Conservation (phyloP, 2,329 filamentous ascomycete genomes). For the Calycina marina region DNA sequence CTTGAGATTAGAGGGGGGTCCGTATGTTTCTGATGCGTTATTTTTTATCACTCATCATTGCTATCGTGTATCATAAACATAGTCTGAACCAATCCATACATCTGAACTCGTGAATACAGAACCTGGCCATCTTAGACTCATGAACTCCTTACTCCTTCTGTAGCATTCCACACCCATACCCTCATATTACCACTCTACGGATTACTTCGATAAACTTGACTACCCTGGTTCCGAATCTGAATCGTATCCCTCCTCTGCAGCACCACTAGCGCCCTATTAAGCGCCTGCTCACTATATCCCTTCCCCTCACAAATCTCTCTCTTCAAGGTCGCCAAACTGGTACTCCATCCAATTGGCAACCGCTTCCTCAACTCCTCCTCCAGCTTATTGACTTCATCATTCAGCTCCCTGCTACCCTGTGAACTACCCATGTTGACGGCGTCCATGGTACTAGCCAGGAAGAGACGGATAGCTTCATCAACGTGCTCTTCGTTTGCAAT, state of each 20-base stretch:
- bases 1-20: too few relatives aligned
- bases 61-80: background rate
- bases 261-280: constrained; percentile 74
- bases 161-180: background rate
- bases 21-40: too few relatives aligned
- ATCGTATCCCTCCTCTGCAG: constrained; percentile 79
- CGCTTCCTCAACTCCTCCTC: constrained; percentile 25
- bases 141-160: background rate
- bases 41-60: background rate
- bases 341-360: constrained; percentile 90
- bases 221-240: constrained; percentile 63
- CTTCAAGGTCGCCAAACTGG: constrained; percentile 70
- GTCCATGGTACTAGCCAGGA: constrained; percentile 95
- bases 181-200: constrained; percentile 28
- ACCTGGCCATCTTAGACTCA: background rate
- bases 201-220: constrained; percentile 60
- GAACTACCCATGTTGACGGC: constrained; percentile 83
- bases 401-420: constrained; percentile 72
- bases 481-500: constrained; percentile 85
- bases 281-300: constrained; percentile 73
- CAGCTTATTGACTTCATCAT: constrained; percentile 54
- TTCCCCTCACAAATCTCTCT: constrained; percentile 87
- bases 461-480: constrained; percentile 91
- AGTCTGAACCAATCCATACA: background rate
- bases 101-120: background rate